These are phyloP conservation scores for Trametes villosa DNA, from an alignment of 768 basidiomycete genomes.

Conservation along the genomic window DNA sequence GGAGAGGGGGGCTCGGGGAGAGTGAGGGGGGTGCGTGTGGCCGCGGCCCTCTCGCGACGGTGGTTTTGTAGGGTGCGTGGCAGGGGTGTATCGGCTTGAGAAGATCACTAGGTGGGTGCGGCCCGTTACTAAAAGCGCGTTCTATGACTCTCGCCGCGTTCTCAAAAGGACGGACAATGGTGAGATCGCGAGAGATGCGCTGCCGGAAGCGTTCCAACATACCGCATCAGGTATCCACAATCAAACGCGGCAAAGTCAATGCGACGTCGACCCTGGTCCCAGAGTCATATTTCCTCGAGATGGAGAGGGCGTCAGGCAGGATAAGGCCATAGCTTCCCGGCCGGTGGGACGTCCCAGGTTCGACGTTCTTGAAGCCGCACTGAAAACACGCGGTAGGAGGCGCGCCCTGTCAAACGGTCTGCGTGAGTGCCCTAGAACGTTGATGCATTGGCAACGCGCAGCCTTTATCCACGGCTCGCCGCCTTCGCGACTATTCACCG, in stretches of 20 bases:
- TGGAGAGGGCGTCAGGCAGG: constrained; percentile 3
- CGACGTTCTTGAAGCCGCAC: constrained; percentile 21
- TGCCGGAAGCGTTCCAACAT: constrained; percentile 19
- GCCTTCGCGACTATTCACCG: too few species aligned
- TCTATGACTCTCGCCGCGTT: constrained; percentile 18
- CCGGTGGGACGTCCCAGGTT: constrained; percentile 20
- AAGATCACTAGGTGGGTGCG: constrained; percentile 13
- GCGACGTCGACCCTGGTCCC: constrained; percentile 8
- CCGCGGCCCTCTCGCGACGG: constrained; percentile 9
- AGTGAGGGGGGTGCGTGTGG: constrained; percentile 10
- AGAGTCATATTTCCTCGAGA: constrained; percentile 11
- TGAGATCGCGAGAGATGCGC: constrained; percentile 21
- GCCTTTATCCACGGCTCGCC: constrained; percentile 1
- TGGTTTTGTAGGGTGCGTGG: constrained; percentile 19
- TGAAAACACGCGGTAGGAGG: constrained; percentile 24
- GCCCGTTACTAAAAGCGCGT: constrained; percentile 19
- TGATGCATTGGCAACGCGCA: constrained; percentile 5
- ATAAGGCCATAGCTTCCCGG: constrained; percentile 21
- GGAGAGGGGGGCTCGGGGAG: background rate
- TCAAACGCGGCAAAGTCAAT: constrained; percentile 9
- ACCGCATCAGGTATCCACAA: constrained; percentile 17
- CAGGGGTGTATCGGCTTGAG: constrained; percentile 11
- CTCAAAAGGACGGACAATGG: constrained; percentile 26
- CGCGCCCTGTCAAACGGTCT: constrained; percentile 18
- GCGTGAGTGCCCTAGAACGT: constrained; percentile 22